Evolutionary conservation across 2,329 filamentous ascomycete genomes (phyloP), one percentile per base, ranked within the genome.

Genomic region (Escovopsis sp.): DNA sequence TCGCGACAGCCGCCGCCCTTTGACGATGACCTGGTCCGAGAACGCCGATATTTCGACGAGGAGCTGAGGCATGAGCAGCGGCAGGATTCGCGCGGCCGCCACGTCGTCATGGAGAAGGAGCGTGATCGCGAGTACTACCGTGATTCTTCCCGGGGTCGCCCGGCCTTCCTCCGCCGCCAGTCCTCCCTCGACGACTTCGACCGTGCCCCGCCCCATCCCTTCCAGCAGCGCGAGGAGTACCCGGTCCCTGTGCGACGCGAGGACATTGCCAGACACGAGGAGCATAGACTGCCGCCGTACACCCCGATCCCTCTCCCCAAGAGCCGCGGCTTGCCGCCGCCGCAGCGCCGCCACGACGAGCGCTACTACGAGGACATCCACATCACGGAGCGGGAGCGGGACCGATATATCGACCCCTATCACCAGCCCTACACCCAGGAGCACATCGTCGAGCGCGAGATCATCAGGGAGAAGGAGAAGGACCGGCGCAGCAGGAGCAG

Each of bases 171-270:
- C 34, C 73, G 87, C 39, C 74, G 87, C 30, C 86, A 93, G 54
- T 93, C 85, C 12, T 93, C 85, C 35, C 66, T 94, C 27, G 87
- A 94, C 54, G 93, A 82, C 0, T 94, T 85, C 51, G 87, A 94
- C 56, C 76, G 86, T 33, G 75, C 75, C 19, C 79, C 82, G 1
- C 50, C 57, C 3, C 57, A 57, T 8, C 51, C 54, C 34, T 63
- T 66, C 44, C 65, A 63, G 36, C 66, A 78, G 27, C 60, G 52
- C 15, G 71, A 76, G 35, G 74, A 80, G 41, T 76, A 76, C 45
- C 65, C 68, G n/a, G 65, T 71, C n/a, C 72, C 74, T 2, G 63
- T 63, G 10, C 56, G 64, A 36, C 55, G 62, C 4, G 59, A 62
- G 36, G 68, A 64, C 39, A 54, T 60, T 43, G 62, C 58, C 34